Base-by-base conservation (phyloP, 2,329 filamentous ascomycete genomes). In the Colletotrichum musicola region DNA sequence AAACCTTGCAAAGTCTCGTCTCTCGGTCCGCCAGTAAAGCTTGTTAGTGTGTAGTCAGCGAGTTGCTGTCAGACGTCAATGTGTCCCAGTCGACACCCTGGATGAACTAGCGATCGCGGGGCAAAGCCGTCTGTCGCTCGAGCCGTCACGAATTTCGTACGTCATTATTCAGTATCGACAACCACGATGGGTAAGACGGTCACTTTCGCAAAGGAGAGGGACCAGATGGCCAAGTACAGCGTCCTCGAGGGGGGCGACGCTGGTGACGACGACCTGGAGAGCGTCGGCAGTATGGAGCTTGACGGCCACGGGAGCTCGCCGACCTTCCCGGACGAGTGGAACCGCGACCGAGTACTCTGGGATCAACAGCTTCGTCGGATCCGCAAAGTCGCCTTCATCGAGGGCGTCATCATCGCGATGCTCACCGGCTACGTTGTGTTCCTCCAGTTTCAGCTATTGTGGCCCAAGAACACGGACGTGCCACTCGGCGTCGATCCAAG, bases 311-410 rank as follows among this genome's bases (percentile, higher is more conserved):
- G 38, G 12, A 35, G 18, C 20, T 62, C 57, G 6, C 57, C 50
- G 2, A 56, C 50, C 4, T 66, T 62, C 18, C 63, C 57, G n/a
- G 57, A 66, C n/a, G n/a, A 62, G 1, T 66, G 63, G 63, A 66
- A 56, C 18, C 63, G 20, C 13, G 63, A 62, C 22, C 42, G 63
- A 3, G 44, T 55, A 5, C 16, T 50, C 4, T 66, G 63, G 63
- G 57, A 56, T 6, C 57, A 66, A 6, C 49, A 27, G 13, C 35
- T 62, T 9, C 57, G 42, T 6, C 44, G 44, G 5, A 22, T 62
- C 5, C 63, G 40, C 4, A 53, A 51, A 18, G 20, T 66, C 5
- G 63, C 51, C 6, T 66, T 40, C 40, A 20, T 50, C 3, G 40
- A 66, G 30, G 57, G 57, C 4, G 30, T 61, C 1, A 51, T 66